phyloP scores from a whole-genome alignment of 306 rosid species.

The Acmispon strigosus region DNA sequence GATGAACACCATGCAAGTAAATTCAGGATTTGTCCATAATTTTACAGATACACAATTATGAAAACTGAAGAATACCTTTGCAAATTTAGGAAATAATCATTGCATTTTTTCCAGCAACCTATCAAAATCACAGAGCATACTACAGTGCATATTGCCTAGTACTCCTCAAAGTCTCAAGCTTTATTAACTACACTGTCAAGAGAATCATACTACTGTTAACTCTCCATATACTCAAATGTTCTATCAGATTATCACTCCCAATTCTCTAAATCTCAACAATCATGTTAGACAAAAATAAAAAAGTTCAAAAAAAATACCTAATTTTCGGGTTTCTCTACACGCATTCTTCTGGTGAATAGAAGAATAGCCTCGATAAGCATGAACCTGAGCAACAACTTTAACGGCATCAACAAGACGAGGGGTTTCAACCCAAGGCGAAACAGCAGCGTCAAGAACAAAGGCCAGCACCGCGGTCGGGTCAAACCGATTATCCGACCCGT shows the following conservation, averaged over 20 bases:
- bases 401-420: constrained; percentile 19
- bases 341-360: constrained; percentile 7
- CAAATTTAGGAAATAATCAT: background rate
- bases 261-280: background rate
- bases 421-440: constrained; percentile 26
- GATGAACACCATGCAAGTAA: background rate
- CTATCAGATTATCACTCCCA: background rate
- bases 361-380: constrained; percentile 28
- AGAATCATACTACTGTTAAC: background rate
- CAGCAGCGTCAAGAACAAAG: constrained; percentile 26
- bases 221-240: background rate
- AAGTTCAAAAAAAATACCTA: background rate
- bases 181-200: background rate
- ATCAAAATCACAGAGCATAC: background rate
- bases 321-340: background rate
- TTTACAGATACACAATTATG: background rate
- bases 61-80: background rate
- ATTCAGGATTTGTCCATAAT: background rate
- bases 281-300: background rate
- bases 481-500: background rate
- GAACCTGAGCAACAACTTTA: constrained; percentile 21
- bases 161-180: background rate
- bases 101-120: background rate
- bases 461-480: constrained; percentile 13
- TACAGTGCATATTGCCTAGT: background rate